Evolutionary conservation across 2,329 filamentous ascomycete genomes (phyloP), one percentile per base, ranked within the genome.

Genomic region (Rugonectria rugulosa): DNA sequence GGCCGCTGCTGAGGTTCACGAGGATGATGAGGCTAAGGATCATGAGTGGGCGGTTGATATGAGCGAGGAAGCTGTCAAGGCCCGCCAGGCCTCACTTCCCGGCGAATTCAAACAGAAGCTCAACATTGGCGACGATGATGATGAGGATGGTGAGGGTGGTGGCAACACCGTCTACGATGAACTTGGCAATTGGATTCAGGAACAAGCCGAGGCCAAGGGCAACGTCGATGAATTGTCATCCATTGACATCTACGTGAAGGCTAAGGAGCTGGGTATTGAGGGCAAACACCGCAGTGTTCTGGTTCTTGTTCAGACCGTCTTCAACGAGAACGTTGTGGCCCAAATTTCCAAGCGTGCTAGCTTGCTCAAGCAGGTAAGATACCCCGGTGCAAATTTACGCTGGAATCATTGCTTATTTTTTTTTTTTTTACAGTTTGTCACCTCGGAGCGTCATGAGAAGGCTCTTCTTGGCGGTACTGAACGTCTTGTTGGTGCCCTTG

Each of bases 41-140:
- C 88, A 96, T 60, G 86, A 96, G 65, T 99, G 95, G 95, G 91
- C 93, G 60, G 91, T 98, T 57, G 95, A 99, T 74, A 95, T 96
- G 80, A 97, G 93, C 62, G 92, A 93, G 74, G 92, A 92, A 74
- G 95, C 95, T 64, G 90, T 98, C 80, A 93, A 90, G 79, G 94
- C 94, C 68, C 95, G 95, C 75, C 91, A 93, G 73, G 90, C 94
- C 76, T 88, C 92, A 64, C 89, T 99, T 46, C 92, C 95, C n/a
- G 88, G 88, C 65, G 95, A 98, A 72, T 89, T 99, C 73, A 97
- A 97, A 85, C 88, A 91, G 72, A 90, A 92, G 72, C 88, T 98
- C 63, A 91, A 90, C 69, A 83, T 97, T 57, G 89, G 88, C 57
- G 90, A 90, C 54, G 92, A 88, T 47, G 88, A 90, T 11, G 91